Evolutionary conservation across 345 rosid species (phyloP).

Genomic region (Citrus trifoliata): DNA sequence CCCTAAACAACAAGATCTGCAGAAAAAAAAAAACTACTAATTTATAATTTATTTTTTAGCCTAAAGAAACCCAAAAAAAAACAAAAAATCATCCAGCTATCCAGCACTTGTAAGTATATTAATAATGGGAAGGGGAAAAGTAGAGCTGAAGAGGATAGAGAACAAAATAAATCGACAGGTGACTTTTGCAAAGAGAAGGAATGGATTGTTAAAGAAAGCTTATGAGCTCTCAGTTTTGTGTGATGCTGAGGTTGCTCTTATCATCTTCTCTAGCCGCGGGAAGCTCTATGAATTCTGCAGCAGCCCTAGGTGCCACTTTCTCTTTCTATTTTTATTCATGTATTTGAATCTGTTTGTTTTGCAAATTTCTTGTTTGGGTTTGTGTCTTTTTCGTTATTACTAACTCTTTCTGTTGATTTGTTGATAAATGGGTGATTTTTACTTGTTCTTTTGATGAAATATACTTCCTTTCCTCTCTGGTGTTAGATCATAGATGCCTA

Average conservation of each 20-base stretch:
- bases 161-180: slow-evolving; percentile 57
- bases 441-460: neutral
- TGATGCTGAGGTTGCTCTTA: slow-evolving; percentile 55
- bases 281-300: slow-evolving; percentile 66
- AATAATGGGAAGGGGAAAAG: slow-evolving; percentile 61
- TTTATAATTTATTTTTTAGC: neutral
- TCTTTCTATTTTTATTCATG: neutral
- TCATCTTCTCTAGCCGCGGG: slow-evolving; percentile 66
- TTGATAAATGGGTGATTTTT: neutral
- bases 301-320: slow-evolving; percentile 37
- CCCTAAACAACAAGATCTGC: slow-evolving; percentile 20
- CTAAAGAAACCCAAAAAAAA: no score
- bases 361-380: neutral
- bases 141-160: slow-evolving; percentile 63
- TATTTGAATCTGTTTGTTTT: neutral
- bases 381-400: neutral
- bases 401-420: neutral
- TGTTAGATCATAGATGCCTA: neutral
- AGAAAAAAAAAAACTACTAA: neutral
- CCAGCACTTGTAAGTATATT: neutral
- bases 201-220: slow-evolving; percentile 50
- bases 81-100: neutral
- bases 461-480: neutral
- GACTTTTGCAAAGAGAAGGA: slow-evolving; percentile 49
- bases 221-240: slow-evolving; percentile 47